A percentile compares a stretch with the other conserved stretches of the same genome.
Conservation (phyloP, 257 asterid species). For the Gentiana dahurica region DNA sequence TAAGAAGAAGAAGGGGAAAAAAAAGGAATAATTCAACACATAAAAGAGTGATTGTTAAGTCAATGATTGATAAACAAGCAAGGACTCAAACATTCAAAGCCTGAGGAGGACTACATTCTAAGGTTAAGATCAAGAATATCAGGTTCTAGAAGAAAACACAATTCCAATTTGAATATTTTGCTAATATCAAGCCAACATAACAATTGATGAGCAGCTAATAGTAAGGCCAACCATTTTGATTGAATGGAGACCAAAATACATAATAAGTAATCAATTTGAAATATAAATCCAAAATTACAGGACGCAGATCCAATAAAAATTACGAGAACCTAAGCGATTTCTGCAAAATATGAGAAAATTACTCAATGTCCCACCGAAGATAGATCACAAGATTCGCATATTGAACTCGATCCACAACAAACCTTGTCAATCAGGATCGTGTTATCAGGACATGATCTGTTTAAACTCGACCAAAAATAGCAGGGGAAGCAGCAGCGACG, state of each 20-base stretch:
- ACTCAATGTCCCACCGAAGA: slow-evolving; percentile 6
- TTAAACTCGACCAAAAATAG: slow-evolving; percentile 51
- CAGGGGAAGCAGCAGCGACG: slow-evolving; percentile 62
- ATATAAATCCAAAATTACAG: slow-evolving; percentile 9
- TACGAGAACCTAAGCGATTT: slow-evolving; percentile 11
- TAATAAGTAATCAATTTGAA: background rate
- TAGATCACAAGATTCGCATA: slow-evolving; percentile 7
- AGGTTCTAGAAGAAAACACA: too few relatives aligned
- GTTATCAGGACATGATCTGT: slow-evolving; percentile 5
- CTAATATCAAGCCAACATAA: too few relatives aligned
- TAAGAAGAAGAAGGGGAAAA: too few relatives aligned
- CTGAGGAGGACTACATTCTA: too few relatives aligned
- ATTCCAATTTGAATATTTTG: too few relatives aligned
- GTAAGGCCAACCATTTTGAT: too few relatives aligned
- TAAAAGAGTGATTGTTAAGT: too few relatives aligned
- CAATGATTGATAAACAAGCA: too few relatives aligned
- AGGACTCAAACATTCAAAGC: too few relatives aligned
- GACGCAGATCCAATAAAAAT: slow-evolving; percentile 22
- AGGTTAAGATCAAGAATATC: too few relatives aligned
- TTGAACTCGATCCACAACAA: slow-evolving; percentile 9
- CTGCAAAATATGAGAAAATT: slow-evolving; percentile 13
- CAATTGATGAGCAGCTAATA: too few relatives aligned
- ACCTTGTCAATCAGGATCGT: slow-evolving; percentile 11
- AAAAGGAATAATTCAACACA: too few relatives aligned
- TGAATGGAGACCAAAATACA: background rate